Conservation (phyloP, 1,139 yeast genomes). For the Blastobotrys elegans region DNA sequence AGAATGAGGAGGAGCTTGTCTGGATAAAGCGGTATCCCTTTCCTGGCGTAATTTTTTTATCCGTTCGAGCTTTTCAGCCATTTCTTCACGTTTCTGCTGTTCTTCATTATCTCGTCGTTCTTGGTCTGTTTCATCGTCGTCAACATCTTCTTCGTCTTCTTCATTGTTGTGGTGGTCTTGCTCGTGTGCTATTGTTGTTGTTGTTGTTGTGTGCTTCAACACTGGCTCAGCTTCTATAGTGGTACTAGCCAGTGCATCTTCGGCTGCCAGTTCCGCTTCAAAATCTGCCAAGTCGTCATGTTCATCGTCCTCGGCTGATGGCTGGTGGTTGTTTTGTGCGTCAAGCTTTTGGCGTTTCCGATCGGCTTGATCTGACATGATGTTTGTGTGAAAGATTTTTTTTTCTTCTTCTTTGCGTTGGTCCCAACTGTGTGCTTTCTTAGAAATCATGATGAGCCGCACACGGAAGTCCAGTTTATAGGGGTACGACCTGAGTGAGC, state of each 20-base stretch:
- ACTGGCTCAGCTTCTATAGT: background rate
- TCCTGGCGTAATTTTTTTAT: background rate
- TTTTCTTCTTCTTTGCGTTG: too few species aligned
- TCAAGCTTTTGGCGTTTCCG: background rate
- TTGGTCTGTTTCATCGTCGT: background rate
- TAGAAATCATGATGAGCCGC: too few species aligned
- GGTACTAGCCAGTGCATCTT: background rate
- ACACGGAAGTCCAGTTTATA: too few species aligned
- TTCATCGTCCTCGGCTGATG: background rate
- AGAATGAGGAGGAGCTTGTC: constrained; percentile 3
- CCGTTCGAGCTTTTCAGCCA: background rate
- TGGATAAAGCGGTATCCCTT: constrained; percentile 12
- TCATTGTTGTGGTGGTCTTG: background rate
- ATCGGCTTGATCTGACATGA: too few species aligned
- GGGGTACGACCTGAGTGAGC: too few species aligned
- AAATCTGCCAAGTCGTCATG: constrained; percentile 1
- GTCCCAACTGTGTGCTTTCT: too few species aligned
- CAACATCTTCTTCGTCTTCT: background rate
- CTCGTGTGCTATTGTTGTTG: background rate
- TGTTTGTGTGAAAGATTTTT: too few species aligned
- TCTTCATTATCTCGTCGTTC: background rate
- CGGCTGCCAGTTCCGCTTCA: background rate
- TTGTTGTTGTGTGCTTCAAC: background rate
- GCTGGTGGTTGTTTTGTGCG: background rate
- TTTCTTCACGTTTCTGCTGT: background rate